Percentiles rank a stretch among this genome's conserved stretches.
These are phyloP conservation scores for Geoglossum glabrum DNA, from an alignment of 495 filamentous ascomycete species.

Conservation along the genomic window DNA sequence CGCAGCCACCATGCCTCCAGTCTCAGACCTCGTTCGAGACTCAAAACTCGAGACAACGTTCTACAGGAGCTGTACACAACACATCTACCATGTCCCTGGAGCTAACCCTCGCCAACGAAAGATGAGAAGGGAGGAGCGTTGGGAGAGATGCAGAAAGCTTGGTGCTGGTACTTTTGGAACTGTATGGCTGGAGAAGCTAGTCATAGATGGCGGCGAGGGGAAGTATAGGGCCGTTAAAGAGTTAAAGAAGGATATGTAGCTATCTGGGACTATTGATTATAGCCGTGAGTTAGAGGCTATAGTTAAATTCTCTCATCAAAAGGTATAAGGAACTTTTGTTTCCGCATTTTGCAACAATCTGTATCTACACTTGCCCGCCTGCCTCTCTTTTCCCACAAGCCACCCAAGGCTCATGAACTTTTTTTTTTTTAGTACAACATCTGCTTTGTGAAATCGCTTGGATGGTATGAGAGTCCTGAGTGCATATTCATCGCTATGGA, in stretches of 20 bases:
- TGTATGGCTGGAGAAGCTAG: constrained; percentile 8
- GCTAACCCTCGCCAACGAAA: constrained; percentile 2
- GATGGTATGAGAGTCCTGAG: constrained; percentile 4
- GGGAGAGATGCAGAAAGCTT: constrained; percentile 3
- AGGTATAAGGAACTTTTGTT: neutral
- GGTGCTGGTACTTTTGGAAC: constrained; percentile 7
- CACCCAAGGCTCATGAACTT: neutral
- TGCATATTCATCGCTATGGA: constrained; percentile 14
- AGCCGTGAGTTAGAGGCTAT: constrained; percentile 10
- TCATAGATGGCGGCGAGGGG: neutral
- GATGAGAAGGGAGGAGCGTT: constrained; percentile 6
- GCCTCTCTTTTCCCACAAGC: too few species aligned
- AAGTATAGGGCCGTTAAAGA: constrained; percentile 10
- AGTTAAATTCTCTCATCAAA: constrained; percentile 13
- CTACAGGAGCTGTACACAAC: constrained; percentile 9
- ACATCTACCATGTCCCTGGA: constrained; percentile 10
- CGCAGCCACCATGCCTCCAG: too few species aligned
- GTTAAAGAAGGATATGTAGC: constrained; percentile 1
- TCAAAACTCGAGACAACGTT: constrained; percentile 2
- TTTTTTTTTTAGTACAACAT: constrained; percentile 8
- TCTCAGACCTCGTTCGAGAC: too few species aligned
- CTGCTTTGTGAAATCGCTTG: constrained; percentile 10
- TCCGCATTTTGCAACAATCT: neutral
- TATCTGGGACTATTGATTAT: constrained; percentile 7
- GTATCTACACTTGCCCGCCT: too few species aligned